Base-by-base conservation (phyloP, 2,329 filamentous ascomycete genomes). In the Aspergillus luchuensis region DNA sequence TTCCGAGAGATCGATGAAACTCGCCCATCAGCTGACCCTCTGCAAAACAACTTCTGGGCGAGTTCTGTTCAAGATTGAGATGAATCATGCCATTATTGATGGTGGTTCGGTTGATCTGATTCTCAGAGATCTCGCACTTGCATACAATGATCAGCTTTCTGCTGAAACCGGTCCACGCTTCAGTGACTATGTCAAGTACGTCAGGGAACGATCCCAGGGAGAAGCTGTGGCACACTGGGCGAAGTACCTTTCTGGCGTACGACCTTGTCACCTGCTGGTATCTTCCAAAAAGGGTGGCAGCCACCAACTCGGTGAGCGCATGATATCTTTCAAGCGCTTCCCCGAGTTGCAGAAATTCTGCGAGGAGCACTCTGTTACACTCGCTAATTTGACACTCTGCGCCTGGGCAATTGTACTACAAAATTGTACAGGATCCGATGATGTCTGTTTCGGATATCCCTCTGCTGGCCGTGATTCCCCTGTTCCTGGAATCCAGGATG, bases 391-490 rank as follows among this genome's bases (percentile, higher is more conserved):
- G 8, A 71, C 77, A 3, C 68, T 76, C 23, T 67, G 73, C 7
- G 72, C 71, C 8, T 80, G 78, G 78, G 76, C 75, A 4, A 65
- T 79, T n/a, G 72, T 77, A 8, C 67, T 78, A 5, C 68, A 67
- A 25, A 63, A 66, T 4, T 71, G 73, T 52, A 76, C 72, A 0
- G 63, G 63, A 0, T 72, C 71, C 3, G 69, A 75, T 30, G 76
- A 79, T 53, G 71, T 81, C 10, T 77, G 72, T 28, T 81, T 80
- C 55, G 79, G 77, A 5, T 77, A 78, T 49, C 67, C 76, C 4
- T 73, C 74, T 8, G 75, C 77, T 17, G 77, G 78, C 15, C 71
- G 79, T 57, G 81, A 84, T 64, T 72, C 79, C 13, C 78, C 79
- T 2, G 70, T 84, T 8, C 68, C 75, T 5, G 76, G 75, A 2